Conservation (phyloP, 352 stramenopile genomes). For the Phytopythium mirpurense region DNA sequence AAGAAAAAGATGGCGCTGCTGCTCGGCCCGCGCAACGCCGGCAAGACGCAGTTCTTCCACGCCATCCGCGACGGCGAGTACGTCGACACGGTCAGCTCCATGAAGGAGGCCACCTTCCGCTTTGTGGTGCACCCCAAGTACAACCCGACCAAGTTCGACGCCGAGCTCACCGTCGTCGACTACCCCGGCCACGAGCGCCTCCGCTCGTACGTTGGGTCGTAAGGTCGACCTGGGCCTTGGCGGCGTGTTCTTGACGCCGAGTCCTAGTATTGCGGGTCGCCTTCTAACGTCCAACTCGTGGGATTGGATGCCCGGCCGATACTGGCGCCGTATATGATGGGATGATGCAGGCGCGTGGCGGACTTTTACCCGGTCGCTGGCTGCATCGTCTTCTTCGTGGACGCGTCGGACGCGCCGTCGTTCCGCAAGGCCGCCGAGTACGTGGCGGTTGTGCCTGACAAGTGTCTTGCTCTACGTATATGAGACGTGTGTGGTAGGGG, state of each 20-base stretch:
- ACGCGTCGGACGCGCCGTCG: constrained; percentile 49
- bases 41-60: constrained; percentile 85
- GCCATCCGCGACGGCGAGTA: constrained; percentile 58
- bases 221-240: too few species aligned
- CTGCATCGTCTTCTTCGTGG: constrained; percentile 75
- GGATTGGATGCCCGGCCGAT: too few species aligned
- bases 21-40: constrained; percentile 52
- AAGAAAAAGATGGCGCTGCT: constrained; percentile 71
- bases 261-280: too few species aligned
- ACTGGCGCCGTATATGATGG: too few species aligned
- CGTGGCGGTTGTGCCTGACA: constrained; percentile 9
- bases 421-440: constrained; percentile 81
- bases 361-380: constrained; percentile 72
- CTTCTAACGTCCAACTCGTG: too few species aligned
- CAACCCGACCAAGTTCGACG: constrained; percentile 67
- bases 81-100: constrained; percentile 79
- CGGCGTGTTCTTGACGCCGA: too few species aligned
- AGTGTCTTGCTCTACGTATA: background rate
- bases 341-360: constrained; percentile 58
- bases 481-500: background rate
- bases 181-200: constrained; percentile 81
- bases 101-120: constrained; percentile 70
- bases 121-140: constrained; percentile 63
- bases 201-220: constrained; percentile 48
- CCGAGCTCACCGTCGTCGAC: constrained; percentile 69